Evolutionary conservation across 345 rosid genomes (phyloP), one percentile per base, ranked within the genome.

Genomic region (Carallia pectinifolia): DNA sequence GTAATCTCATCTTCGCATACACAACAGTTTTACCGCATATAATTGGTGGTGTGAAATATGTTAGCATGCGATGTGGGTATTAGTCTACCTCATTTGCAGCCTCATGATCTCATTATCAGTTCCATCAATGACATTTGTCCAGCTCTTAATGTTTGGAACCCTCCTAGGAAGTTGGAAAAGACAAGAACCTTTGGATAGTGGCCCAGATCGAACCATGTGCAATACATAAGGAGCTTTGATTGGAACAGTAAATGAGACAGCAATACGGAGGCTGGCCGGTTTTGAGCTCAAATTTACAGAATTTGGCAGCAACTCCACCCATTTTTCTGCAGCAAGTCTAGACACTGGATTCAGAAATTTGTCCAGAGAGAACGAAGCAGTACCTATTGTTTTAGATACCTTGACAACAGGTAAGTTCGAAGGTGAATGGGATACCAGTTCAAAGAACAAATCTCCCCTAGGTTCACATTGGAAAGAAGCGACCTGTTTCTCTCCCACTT

Each of bases 11-110:
- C 12, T 53, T 52, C 9, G 6, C 54, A 62, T 37, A 61, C 29
- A 4, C 59, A 33, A 23, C 17, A 16, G 19, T 40, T 30, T 34
- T 53, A 38, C 34, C 39, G 34, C 27, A 61, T 56, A 55, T 38
- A 38, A 59, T 31, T 31, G 9, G 33, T 53, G 13, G 48, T 30
- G 37, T 65, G 34, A 66, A 33, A 38, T 50, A 63, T 59, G 59
- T 2, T 44, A 53, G 65, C 62, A 62, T 39, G 52, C 59, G 73
- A 66, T 36, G 40, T 47, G 58, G 78, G 62, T 55, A 17, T 38
- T 61, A 62, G 65, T 19, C 40, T 89, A 96, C 99, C 99, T 92
- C 91, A 92, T 88, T 74, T 86, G 91, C 58, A 96, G 90, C 65
- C 86, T 85, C 68, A 96, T 85, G 55, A 88, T 66, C 75, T 90